Evolutionary conservation across 1,139 yeast genomes (phyloP).

Genomic region (Suhomyces wounanorum): DNA sequence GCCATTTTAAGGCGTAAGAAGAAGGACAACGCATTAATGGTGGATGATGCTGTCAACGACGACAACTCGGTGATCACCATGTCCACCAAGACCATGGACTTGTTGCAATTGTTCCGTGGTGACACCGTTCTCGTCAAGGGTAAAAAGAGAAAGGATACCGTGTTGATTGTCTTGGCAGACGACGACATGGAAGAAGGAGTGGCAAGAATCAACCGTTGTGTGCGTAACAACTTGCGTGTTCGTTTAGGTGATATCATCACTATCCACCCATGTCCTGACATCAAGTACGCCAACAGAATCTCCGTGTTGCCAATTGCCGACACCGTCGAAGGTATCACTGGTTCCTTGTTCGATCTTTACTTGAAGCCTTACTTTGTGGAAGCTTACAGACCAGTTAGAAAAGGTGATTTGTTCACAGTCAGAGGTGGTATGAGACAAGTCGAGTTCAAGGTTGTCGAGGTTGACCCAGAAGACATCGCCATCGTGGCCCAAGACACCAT

Average conservation of each 20-base stretch:
- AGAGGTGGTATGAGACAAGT: conserved; percentile 99
- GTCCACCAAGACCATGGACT: conserved; percentile 94
- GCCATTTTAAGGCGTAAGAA: conserved; percentile 96
- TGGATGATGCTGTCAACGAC: conserved; percentile 96
- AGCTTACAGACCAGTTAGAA: conserved; percentile 98
- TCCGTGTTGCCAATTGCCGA: conserved; percentile 98
- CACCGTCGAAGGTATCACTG: conserved; percentile 96
- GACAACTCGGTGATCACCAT: conserved; percentile 96
- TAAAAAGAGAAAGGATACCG: conserved; percentile 97
- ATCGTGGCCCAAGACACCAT: conserved; percentile 98
- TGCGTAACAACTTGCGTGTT: conserved; percentile 91
- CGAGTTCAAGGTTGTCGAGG: conserved; percentile 96
- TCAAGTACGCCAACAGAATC: conserved; percentile 90
- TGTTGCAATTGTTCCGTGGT: conserved; percentile 92
- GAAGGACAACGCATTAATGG: conserved; percentile 92
- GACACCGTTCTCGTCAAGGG: conserved; percentile 98
- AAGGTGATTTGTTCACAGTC: conserved; percentile 94
- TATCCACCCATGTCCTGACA: conserved; percentile 95
- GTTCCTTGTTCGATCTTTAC: conserved; percentile 95
- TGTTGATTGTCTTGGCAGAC: conserved; percentile 92
- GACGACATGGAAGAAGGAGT: conserved; percentile 97
- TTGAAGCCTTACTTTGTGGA: conserved; percentile 98
- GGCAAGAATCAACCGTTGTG: conserved; percentile 92
- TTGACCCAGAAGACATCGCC: conserved; percentile 96
- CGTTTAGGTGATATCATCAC: conserved; percentile 91